These are phyloP conservation scores for Pneumocystis wakefieldiae DNA, from an alignment of 1,139 yeast species.

Conservation along the genomic window DNA sequence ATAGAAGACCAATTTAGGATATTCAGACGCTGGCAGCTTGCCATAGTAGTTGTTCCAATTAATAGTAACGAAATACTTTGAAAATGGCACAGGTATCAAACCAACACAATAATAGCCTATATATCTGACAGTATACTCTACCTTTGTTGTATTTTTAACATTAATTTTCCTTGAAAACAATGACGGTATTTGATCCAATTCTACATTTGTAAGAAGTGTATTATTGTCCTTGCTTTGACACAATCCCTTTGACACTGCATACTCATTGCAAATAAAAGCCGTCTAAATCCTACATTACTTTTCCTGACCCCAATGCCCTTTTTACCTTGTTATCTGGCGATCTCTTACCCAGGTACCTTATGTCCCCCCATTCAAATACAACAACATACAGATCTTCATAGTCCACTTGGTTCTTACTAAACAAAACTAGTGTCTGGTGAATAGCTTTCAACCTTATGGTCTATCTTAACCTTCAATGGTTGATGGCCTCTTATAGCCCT, in stretches of 20 bases:
- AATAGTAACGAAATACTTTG: slow-evolving; percentile 6
- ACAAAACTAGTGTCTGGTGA: background rate
- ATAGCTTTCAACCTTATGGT: no score
- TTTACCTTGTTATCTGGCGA: slow-evolving; percentile 22
- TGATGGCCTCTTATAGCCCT: background rate
- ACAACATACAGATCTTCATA: slow-evolving; percentile 28
- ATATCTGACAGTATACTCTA: slow-evolving; percentile 44
- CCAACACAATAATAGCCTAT: slow-evolving; percentile 92
- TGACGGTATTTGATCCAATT: slow-evolving; percentile 5
- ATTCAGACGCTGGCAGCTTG: slow-evolving; percentile 47
- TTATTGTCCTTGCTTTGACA: slow-evolving; percentile 48
- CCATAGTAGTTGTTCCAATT: slow-evolving; percentile 12
- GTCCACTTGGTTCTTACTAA: background rate
- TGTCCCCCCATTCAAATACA: slow-evolving; percentile 72
- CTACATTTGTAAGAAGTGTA: slow-evolving; percentile 18
- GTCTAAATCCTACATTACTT: slow-evolving; percentile 16
- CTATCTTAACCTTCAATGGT: background rate
- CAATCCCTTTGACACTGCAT: slow-evolving; percentile 41
- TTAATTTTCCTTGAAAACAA: slow-evolving; percentile 31
- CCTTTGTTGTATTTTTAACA: slow-evolving; percentile 46
- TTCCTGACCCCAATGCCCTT: slow-evolving; percentile 12
- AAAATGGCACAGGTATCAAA: slow-evolving; percentile 26
- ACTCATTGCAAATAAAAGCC: slow-evolving; percentile 62
- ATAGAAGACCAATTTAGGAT: slow-evolving; percentile 79
- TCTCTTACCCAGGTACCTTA: slow-evolving; percentile 45